Evolutionary conservation across 1,284 basidiomycete genomes (phyloP).

Genomic region (Athelia psychrophila): DNA sequence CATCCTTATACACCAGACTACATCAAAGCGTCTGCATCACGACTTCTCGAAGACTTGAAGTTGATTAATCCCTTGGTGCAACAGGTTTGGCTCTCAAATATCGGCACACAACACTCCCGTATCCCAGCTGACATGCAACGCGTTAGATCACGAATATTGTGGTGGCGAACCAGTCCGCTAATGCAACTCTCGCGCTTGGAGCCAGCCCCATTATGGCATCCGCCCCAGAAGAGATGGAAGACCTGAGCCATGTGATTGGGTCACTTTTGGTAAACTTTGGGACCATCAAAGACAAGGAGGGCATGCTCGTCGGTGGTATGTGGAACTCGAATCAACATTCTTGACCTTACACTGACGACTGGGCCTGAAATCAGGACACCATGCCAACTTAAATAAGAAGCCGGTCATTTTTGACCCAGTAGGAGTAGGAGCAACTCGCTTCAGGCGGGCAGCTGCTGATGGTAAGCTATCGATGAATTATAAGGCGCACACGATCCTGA

Average conservation of each 20-base stretch:
- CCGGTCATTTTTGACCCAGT: conserved; percentile 94
- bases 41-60: conserved; percentile 51
- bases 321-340: conserved; percentile 5
- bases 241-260: conserved; percentile 68
- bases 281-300: conserved; percentile 69
- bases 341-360: not conserved
- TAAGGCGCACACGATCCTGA: not conserved
- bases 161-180: conserved; percentile 89
- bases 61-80: conserved; percentile 71
- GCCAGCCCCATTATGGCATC: conserved; percentile 95
- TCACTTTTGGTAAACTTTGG: conserved; percentile 90
- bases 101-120: not conserved
- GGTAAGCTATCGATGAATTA: conserved; percentile 28
- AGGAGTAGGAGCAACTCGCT: conserved; percentile 83
- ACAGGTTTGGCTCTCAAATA: conserved; percentile 48
- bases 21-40: conserved; percentile 34
- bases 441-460: conserved; percentile 59
- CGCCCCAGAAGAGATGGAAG: conserved; percentile 78
- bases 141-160: conserved; percentile 87
- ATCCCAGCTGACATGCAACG: conserved; percentile 8
- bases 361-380: conserved; percentile 39
- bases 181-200: conserved; percentile 86
- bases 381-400: conserved; percentile 72
- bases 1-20: conserved; percentile 17
- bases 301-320: conserved; percentile 81